Percentiles rank a stretch among this genome's conserved stretches.
phyloP scores from a whole-genome alignment of 805 yeast species.

The Yamadazyma endophytica region DNA sequence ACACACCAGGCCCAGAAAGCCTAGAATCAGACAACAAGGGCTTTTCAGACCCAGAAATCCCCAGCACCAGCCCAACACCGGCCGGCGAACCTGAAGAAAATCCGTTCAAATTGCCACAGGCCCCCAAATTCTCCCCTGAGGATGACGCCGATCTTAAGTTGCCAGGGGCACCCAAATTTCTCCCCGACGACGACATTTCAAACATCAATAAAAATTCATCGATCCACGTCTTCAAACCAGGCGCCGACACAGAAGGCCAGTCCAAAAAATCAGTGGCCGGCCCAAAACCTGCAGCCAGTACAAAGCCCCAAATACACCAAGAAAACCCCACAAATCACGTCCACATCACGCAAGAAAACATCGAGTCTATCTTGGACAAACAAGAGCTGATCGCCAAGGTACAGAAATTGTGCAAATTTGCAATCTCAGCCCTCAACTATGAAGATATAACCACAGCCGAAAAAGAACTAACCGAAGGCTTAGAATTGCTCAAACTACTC shows the following conservation, averaged over 20 bases:
- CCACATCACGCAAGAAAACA: constrained; percentile 29
- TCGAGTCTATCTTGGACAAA: constrained; percentile 48
- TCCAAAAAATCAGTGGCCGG: background rate
- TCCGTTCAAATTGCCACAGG: constrained; percentile 28
- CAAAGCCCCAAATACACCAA: constrained; percentile 1
- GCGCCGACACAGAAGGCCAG: constrained; percentile 1
- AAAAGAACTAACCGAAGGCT: constrained; percentile 51
- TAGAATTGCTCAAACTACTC: constrained; percentile 33
- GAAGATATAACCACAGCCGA: constrained; percentile 71
- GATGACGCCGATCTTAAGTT: constrained; percentile 23
- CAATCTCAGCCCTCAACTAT: constrained; percentile 73
- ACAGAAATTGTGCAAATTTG: constrained; percentile 70
- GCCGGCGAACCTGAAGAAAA: background rate
- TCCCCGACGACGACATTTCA: constrained; percentile 36
- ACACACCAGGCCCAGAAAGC: too few species aligned
- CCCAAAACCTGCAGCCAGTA: background rate
- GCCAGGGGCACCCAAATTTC: constrained; percentile 41
- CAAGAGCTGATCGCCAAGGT: constrained; percentile 55
- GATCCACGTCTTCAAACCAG: constrained; percentile 32
- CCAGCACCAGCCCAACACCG: too few species aligned
- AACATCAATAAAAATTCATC: constrained; percentile 35
- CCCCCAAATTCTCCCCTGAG: constrained; percentile 32
- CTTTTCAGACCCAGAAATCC: too few species aligned
- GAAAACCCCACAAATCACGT: constrained; percentile 5
- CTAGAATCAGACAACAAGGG: too few species aligned